phyloP scores from a whole-genome alignment of 2,329 filamentous ascomycete species.

The Phoma sp. region DNA sequence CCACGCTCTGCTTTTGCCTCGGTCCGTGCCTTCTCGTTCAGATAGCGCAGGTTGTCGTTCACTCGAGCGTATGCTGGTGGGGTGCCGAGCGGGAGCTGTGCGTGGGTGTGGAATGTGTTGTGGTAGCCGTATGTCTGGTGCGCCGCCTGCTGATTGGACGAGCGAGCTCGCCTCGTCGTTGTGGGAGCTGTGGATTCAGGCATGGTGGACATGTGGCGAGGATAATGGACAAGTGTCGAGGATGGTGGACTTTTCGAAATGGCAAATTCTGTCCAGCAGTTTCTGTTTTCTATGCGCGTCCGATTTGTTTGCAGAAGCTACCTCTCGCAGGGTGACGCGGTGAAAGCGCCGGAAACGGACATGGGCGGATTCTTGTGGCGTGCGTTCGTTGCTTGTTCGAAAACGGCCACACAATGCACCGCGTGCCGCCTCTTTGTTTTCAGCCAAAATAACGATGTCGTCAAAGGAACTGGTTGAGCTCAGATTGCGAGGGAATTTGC shows the following conservation, averaged over 20 bases:
- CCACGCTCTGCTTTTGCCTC: constrained; percentile 26
- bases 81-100: constrained; percentile 32
- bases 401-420: constrained; percentile 18
- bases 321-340: constrained; percentile 11
- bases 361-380: constrained; percentile 12
- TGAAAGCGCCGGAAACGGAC: constrained; percentile 14
- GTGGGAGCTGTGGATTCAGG: constrained; percentile 10
- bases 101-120: constrained; percentile 53
- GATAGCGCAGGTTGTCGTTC: constrained; percentile 31
- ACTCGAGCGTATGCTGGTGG: constrained; percentile 46
- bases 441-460: constrained; percentile 15
- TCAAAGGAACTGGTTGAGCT: constrained; percentile 1
- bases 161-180: constrained; percentile 21
- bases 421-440: constrained; percentile 18
- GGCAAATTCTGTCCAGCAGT: constrained; percentile 8
- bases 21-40: constrained; percentile 31
- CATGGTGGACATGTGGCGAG: constrained; percentile 9
- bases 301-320: constrained; percentile 17
- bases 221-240: not conserved
- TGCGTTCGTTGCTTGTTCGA: constrained; percentile 14
- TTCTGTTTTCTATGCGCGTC: constrained; percentile 16
- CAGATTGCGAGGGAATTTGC: constrained; percentile 9
- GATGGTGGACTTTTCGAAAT: constrained; percentile 1
- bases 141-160: constrained; percentile 27
- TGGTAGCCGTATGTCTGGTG: constrained; percentile 51